A percentile compares a stretch with the other conserved stretches of the same genome.
These are phyloP conservation scores for Plenodomus lindquistii DNA, from an alignment of 2,329 filamentous ascomycete genomes.

Conservation along the genomic window DNA sequence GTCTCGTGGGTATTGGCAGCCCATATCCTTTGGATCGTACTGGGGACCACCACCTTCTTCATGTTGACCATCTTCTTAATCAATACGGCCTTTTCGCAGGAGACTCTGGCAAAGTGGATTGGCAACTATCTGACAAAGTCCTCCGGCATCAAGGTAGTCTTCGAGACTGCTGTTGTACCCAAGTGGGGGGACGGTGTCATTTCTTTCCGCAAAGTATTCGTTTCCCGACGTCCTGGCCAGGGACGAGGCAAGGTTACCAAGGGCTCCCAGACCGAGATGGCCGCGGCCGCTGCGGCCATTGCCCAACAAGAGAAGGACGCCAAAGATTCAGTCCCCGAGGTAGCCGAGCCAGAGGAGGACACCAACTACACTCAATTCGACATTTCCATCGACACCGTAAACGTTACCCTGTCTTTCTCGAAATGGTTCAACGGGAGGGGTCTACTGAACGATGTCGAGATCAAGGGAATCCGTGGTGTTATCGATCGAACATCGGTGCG, in stretches of 20 bases:
- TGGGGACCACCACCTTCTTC: slow-evolving; percentile 97
- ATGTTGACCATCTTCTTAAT: slow-evolving; percentile 87
- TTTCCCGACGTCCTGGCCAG: slow-evolving; percentile 87
- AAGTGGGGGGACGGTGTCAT: slow-evolving; percentile 96
- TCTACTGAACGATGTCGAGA: slow-evolving; percentile 85
- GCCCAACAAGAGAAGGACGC: slow-evolving; percentile 51
- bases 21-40: slow-evolving; percentile 91
- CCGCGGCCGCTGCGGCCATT: slow-evolving; percentile 79
- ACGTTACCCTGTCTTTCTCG: slow-evolving; percentile 94
- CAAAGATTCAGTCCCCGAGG: slow-evolving; percentile 39
- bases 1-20: slow-evolving; percentile 94
- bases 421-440: slow-evolving; percentile 99
- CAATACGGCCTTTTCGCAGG: slow-evolving; percentile 96
- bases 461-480: slow-evolving; percentile 90
- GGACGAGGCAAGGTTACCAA: slow-evolving; percentile 83
- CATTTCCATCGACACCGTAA: slow-evolving; percentile 89
- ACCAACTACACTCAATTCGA: slow-evolving; percentile 99
- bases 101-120: slow-evolving; percentile 90
- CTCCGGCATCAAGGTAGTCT: slow-evolving; percentile 89
- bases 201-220: slow-evolving; percentile 93
- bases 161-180: slow-evolving; percentile 96
- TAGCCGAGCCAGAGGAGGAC: slow-evolving; percentile 69
- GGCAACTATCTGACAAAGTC: slow-evolving; percentile 95
- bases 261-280: slow-evolving; percentile 82
- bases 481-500: slow-evolving; percentile 84